Percentiles rank a stretch among this genome's conserved stretches.
Evolutionary conservation across 352 stramenopile genomes (phyloP).

Genomic region (Phytophthora sp.): DNA sequence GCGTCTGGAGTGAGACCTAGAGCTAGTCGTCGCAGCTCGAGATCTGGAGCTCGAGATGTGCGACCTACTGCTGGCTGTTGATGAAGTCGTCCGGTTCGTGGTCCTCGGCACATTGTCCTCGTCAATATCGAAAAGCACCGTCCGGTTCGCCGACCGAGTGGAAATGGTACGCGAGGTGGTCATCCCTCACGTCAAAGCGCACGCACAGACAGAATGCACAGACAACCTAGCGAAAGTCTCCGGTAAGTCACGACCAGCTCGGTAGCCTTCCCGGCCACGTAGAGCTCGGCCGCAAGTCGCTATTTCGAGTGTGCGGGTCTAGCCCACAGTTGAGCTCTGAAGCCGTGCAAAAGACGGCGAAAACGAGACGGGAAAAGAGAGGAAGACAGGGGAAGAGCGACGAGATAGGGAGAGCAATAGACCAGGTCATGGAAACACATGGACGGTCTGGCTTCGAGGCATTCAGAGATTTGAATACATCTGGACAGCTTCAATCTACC

Average conservation of each 20-base stretch:
- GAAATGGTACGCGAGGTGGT: conserved; percentile 30
- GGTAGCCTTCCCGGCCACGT: background rate
- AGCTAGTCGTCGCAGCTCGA: conserved; percentile 8
- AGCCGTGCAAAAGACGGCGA: conserved; percentile 18
- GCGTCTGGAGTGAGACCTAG: conserved; percentile 10
- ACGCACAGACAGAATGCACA: background rate
- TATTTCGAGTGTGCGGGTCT: conserved; percentile 14
- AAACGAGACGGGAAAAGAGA: conserved; percentile 23
- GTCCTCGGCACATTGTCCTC: conserved; percentile 39
- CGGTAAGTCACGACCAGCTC: background rate
- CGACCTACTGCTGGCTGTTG: conserved; percentile 12
- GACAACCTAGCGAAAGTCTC: conserved; percentile 3
- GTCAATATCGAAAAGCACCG: conserved; percentile 51
- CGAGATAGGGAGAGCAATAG: conserved; percentile 16
- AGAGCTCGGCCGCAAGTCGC: conserved; percentile 10
- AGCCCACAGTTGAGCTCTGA: conserved; percentile 5
- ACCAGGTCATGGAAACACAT: conserved; percentile 25
- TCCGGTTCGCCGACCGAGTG: conserved; percentile 29
- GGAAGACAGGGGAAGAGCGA: conserved; percentile 33
- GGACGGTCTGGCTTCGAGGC: conserved; percentile 15
- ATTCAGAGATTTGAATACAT: too few relatives aligned
- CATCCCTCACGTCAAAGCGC: conserved; percentile 17
- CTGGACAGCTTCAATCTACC: conserved; percentile 27
- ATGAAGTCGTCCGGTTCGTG: conserved; percentile 20
- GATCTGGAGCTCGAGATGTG: conserved; percentile 23